Conservation (phyloP, 2,329 filamentous ascomycete genomes). For the Aspergillus niger region DNA sequence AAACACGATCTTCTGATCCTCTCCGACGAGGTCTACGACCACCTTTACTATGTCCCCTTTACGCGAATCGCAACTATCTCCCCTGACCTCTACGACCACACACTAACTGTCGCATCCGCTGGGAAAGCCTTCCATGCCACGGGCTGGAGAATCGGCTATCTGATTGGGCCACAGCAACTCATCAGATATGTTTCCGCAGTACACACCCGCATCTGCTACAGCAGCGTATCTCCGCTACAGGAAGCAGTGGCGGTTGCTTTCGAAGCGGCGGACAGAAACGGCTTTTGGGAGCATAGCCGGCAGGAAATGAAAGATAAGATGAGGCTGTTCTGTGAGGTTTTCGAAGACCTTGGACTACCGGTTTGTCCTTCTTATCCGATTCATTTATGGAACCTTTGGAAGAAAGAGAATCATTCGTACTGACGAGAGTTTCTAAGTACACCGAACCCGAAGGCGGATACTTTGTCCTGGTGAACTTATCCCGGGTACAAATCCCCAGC, state of each 20-base stretch:
- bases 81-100: slow-evolving; percentile 82
- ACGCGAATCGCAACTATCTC: slow-evolving; percentile 89
- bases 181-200: slow-evolving; percentile 93
- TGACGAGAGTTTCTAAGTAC: slow-evolving; percentile 52
- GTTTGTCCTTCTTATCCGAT: slow-evolving; percentile 30
- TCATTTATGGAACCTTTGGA: not conserved
- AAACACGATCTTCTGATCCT: slow-evolving; percentile 94
- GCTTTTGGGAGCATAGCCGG: slow-evolving; percentile 85
- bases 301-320: slow-evolving; percentile 89
- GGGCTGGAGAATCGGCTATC: slow-evolving; percentile 93
- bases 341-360: slow-evolving; percentile 71
- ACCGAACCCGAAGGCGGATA: slow-evolving; percentile 95
- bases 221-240: slow-evolving; percentile 87
- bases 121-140: slow-evolving; percentile 99
- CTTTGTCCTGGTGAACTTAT: slow-evolving; percentile 93
- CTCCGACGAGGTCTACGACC: slow-evolving; percentile 91
- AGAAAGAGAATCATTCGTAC: not conserved
- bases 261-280: slow-evolving; percentile 78
- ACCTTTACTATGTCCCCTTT: slow-evolving; percentile 92
- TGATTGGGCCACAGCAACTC: slow-evolving; percentile 84
- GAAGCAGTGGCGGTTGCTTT: slow-evolving; percentile 94
- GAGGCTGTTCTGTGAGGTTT: slow-evolving; percentile 79
- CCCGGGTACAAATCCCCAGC: slow-evolving; percentile 77
- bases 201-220: slow-evolving; percentile 95
- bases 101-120: slow-evolving; percentile 89